Evolutionary conservation across 768 basidiomycete species (phyloP).

Genomic region (Hygrophorus pudorinus): DNA sequence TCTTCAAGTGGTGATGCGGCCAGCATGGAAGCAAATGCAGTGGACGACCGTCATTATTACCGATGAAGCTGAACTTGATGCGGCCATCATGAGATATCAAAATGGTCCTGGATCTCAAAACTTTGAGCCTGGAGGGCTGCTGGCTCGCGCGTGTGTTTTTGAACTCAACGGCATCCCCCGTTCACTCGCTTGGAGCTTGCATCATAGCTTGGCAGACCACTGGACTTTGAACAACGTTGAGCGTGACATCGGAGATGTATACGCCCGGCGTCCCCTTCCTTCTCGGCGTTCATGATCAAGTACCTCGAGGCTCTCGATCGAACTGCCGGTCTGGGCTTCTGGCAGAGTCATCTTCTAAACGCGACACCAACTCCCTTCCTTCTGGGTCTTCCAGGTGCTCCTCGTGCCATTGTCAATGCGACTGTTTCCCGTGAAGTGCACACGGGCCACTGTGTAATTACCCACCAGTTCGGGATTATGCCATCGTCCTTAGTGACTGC

Average conservation of each 20-base stretch:
- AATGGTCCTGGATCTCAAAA: not conserved
- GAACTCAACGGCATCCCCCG: not conserved
- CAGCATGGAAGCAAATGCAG: not conserved
- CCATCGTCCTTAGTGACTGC: conserved; percentile 2
- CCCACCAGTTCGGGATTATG: not conserved
- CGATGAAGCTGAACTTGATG: not conserved
- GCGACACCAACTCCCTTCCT: conserved; percentile 1
- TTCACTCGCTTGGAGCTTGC: conserved; percentile 1
- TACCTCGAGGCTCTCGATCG: conserved; percentile 1
- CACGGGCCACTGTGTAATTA: not conserved
- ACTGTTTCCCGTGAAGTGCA: not conserved
- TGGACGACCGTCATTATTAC: not conserved
- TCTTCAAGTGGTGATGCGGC: conserved; percentile 1
- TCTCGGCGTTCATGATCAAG: conserved; percentile 3
- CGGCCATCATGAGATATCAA: not conserved
- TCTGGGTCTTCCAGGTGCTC: not conserved
- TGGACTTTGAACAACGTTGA: not conserved
- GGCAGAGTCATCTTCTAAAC: not conserved
- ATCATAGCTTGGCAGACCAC: not conserved
- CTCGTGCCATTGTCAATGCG: conserved; percentile 2
- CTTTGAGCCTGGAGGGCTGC: not conserved
- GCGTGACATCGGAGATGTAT: conserved; percentile 1
- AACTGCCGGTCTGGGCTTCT: not conserved
- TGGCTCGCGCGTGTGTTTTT: not conserved
- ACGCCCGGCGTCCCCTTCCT: not conserved